phyloP scores from a whole-genome alignment of 75 land plant species.

The Picea glauca region DNA sequence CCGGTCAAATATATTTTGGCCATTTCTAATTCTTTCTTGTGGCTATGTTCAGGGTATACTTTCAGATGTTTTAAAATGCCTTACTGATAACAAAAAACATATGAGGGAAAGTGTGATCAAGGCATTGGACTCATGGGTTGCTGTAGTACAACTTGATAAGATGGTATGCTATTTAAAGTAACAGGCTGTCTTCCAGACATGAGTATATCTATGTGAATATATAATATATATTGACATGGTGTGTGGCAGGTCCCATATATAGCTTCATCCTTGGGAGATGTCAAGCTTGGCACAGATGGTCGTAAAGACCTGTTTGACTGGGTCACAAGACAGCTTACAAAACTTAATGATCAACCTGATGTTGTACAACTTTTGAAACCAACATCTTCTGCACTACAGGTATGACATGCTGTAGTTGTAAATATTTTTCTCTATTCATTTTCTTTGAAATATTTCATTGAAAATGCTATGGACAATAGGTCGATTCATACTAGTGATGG shows the following conservation, averaged over 20 bases:
- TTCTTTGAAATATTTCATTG: not conserved
- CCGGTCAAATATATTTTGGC: not conserved
- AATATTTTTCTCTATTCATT: not conserved
- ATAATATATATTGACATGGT: not conserved
- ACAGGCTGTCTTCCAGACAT: not conserved
- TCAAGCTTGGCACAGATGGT: constrained; percentile 47
- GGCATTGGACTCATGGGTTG: constrained; percentile 33
- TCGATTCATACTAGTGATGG: not conserved
- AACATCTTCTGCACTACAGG: constrained; percentile 32
- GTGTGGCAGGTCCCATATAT: constrained; percentile 35
- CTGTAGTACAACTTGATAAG: constrained; percentile 39
- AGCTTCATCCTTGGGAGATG: constrained; percentile 36
- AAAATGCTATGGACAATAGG: not conserved
- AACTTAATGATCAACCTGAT: constrained; percentile 26
- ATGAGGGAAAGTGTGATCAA: constrained; percentile 42
- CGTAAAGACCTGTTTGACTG: constrained; percentile 53
- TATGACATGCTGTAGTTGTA: not conserved
- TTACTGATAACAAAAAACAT: constrained; percentile 46
- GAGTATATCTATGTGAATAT: not conserved
- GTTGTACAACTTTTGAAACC: constrained; percentile 34
- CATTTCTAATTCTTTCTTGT: not conserved
- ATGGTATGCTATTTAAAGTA: constrained; percentile 17
- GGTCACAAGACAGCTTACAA: constrained; percentile 30
- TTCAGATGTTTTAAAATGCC: constrained; percentile 38
- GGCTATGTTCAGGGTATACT: constrained; percentile 30